These are phyloP conservation scores for Backusella westeae DNA, from an alignment of 192 early-diverging fungal species.

Conservation along the genomic window DNA sequence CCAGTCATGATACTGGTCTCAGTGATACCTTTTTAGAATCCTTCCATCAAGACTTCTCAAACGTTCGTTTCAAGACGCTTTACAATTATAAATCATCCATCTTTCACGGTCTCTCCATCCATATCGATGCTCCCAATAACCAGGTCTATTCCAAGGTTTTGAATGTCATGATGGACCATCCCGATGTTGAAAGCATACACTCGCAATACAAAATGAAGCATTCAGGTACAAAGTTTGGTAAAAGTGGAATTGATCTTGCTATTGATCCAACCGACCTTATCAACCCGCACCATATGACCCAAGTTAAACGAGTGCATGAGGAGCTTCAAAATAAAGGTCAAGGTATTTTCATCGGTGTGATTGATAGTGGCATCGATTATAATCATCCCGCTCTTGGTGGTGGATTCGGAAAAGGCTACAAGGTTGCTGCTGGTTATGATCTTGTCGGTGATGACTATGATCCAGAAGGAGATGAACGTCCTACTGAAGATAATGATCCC, in stretches of 20 bases:
- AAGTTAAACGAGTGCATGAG: constrained; percentile 46
- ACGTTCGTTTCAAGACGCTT: neutral
- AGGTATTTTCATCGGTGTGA: constrained; percentile 63
- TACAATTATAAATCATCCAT: neutral
- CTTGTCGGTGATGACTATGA: constrained; percentile 58
- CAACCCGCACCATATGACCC: constrained; percentile 31
- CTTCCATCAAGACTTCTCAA: neutral
- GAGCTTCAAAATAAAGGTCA: constrained; percentile 54
- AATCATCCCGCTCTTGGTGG: constrained; percentile 47
- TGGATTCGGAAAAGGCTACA: constrained; percentile 31
- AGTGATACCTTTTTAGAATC: neutral
- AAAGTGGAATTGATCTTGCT: neutral
- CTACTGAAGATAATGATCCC: neutral
- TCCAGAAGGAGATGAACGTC: neutral
- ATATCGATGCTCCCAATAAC: neutral
- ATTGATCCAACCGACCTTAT: neutral
- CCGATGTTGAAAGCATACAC: neutral
- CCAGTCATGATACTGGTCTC: neutral
- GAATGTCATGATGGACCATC: neutral
- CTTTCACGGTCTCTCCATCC: neutral
- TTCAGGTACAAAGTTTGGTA: neutral
- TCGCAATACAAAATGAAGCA: neutral
- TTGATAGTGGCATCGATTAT: constrained; percentile 62
- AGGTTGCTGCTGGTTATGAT: constrained; percentile 60
- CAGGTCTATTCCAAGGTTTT: neutral